Conservation (phyloP, 108 stramenopile species). For the Stephanodiscus minutulus region DNA sequence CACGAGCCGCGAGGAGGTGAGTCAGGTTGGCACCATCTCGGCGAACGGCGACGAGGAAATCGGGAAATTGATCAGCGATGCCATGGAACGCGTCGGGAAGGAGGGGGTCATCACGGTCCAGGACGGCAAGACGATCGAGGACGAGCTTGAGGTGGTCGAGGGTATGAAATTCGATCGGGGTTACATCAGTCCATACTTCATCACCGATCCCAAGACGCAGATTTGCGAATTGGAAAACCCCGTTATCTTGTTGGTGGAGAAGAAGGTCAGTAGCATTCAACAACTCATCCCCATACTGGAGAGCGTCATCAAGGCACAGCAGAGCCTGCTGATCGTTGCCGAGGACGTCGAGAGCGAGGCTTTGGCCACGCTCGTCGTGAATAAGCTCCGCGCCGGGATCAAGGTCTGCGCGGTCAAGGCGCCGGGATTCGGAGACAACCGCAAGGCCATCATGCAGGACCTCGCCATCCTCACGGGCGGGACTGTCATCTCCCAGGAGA, state of each 20-base stretch:
- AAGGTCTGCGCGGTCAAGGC: constrained; percentile 99
- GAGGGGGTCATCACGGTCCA: constrained; percentile 99
- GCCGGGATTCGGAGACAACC: constrained; percentile 99
- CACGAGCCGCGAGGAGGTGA: constrained; percentile 95
- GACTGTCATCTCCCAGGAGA: constrained; percentile 97
- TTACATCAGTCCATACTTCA: constrained; percentile 99
- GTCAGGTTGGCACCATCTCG: constrained; percentile 99
- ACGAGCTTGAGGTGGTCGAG: constrained; percentile 99
- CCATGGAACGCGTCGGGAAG: constrained; percentile 99
- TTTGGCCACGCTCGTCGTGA: constrained; percentile 98
- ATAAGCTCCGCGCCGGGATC: constrained; percentile 98
- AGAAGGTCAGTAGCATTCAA: constrained; percentile 97
- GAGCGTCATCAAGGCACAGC: constrained; percentile 89
- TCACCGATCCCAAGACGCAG: constrained; percentile 98
- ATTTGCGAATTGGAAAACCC: constrained; percentile 96
- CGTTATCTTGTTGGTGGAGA: constrained; percentile 96
- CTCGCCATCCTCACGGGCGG: constrained; percentile 98
- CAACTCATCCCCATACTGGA: constrained; percentile 96
- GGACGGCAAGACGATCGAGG: constrained; percentile 99
- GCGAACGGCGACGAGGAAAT: constrained; percentile 97
- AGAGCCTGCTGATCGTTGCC: constrained; percentile 95
- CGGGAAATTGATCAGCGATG: constrained; percentile 94
- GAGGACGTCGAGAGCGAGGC: constrained; percentile 99
- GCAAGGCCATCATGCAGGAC: constrained; percentile 99
- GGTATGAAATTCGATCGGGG: constrained; percentile 99